A percentile compares a stretch with the other conserved stretches of the same genome.
Conservation (phyloP, 768 basidiomycete genomes). For the Boletus sp. region DNA sequence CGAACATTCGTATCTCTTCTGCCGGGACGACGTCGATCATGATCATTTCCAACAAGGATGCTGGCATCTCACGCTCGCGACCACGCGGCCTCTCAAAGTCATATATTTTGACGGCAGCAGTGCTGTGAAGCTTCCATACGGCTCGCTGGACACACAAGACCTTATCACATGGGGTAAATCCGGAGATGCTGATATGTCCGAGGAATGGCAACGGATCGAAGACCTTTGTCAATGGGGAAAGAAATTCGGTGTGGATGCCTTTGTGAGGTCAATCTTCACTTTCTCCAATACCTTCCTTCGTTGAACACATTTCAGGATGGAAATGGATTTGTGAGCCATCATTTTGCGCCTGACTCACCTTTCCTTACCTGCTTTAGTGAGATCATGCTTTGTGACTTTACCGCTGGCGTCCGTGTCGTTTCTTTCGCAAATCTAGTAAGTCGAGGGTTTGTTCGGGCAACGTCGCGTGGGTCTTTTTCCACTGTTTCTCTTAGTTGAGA, state of each 20-base stretch:
- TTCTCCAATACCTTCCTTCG: background rate
- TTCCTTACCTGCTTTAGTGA: conserved; percentile 21
- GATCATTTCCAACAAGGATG: background rate
- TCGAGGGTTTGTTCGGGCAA: too few species aligned
- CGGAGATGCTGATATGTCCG: conserved; percentile 8
- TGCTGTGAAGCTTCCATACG: conserved; percentile 40
- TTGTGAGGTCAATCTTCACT: conserved; percentile 34
- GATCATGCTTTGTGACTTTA: conserved; percentile 35
- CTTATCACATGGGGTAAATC: conserved; percentile 41
- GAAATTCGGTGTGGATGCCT: conserved; percentile 41
- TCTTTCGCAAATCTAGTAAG: conserved; percentile 17
- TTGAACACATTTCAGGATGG: conserved; percentile 19
- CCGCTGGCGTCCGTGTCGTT: conserved; percentile 24
- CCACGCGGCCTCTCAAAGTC: conserved; percentile 37
- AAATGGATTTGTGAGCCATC: conserved; percentile 31
- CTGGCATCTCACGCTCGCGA: conserved; percentile 16
- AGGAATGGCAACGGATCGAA: conserved; percentile 36
- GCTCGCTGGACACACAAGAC: conserved; percentile 47
- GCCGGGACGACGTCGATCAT: conserved; percentile 4
- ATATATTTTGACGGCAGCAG: conserved; percentile 54
- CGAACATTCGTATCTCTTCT: too few species aligned
- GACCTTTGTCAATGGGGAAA: conserved; percentile 45
- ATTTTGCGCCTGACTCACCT: background rate
- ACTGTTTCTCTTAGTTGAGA: background rate
- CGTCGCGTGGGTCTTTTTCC: background rate